A percentile compares a stretch with the other conserved stretches of the same genome.
Conservation (phyloP, 2,329 filamentous ascomycete species). For the Exophiala calicioides region DNA sequence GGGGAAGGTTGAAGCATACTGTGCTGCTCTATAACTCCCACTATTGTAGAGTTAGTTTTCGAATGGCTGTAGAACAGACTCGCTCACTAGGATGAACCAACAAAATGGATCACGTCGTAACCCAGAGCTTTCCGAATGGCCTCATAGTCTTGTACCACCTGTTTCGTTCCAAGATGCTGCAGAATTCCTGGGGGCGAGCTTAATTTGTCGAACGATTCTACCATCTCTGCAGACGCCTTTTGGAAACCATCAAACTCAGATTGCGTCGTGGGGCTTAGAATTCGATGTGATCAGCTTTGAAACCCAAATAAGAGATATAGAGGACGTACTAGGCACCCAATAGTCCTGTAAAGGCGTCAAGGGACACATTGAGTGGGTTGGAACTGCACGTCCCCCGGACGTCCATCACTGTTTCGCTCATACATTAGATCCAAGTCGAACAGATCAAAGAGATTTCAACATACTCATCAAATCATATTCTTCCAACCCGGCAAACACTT, state of each 20-base stretch:
- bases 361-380: slow-evolving; percentile 8
- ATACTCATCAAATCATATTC: slow-evolving; percentile 14
- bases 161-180: slow-evolving; percentile 6
- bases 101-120: slow-evolving; percentile 7
- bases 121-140: slow-evolving; percentile 9
- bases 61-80: neutral
- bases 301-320: neutral
- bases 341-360: neutral
- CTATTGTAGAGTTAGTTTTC: neutral
- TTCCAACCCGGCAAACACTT: slow-evolving; percentile 3
- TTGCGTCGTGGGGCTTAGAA: slow-evolving; percentile 9
- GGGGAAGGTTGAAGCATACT: slow-evolving; percentile 8
- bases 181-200: slow-evolving; percentile 5
- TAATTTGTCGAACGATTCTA: slow-evolving; percentile 2
- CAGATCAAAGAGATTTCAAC: slow-evolving; percentile 1
- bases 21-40: slow-evolving; percentile 7
- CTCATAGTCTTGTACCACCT: slow-evolving; percentile 10
- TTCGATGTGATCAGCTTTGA: neutral
- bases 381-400: slow-evolving; percentile 7
- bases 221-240: neutral
- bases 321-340: slow-evolving; percentile 7
- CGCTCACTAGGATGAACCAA: slow-evolving; percentile 10
- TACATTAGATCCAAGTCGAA: too few species aligned
- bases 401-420: slow-evolving; percentile 14
- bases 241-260: neutral